These are phyloP conservation scores for Pseudotulostoma volvatum DNA, from an alignment of 495 filamentous ascomycete species.

Conservation along the genomic window DNA sequence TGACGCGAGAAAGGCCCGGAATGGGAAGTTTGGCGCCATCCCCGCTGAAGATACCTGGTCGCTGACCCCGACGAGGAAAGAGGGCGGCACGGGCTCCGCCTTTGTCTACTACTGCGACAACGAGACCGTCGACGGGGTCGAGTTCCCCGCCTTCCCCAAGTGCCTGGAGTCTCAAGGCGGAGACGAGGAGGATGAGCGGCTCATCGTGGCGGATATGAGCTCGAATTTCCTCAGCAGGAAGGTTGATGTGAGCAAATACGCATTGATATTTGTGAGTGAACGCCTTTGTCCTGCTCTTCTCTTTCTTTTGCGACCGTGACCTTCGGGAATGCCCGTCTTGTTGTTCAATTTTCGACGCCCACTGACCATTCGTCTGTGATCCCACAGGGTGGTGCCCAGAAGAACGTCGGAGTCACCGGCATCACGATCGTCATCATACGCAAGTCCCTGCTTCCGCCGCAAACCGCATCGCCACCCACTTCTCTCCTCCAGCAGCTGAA, in stretches of 20 bases:
- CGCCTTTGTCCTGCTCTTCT: too few relatives aligned
- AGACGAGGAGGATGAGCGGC: conserved; percentile 36
- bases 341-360: too few relatives aligned
- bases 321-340: too few relatives aligned
- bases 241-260: conserved; percentile 56
- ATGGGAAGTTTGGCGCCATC: conserved; percentile 80
- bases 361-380: too few relatives aligned
- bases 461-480: conserved; percentile 37
- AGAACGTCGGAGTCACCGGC: conserved; percentile 77
- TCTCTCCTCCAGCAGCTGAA: conserved; percentile 54
- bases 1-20: conserved; percentile 51
- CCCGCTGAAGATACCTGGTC: conserved; percentile 62
- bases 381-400: conserved; percentile 63
- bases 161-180: conserved; percentile 35
- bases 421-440: conserved; percentile 70
- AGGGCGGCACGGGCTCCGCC: too few relatives aligned
- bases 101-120: conserved; percentile 89
- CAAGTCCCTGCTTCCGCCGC: conserved; percentile 56
- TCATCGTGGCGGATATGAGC: conserved; percentile 75
- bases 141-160: conserved; percentile 64
- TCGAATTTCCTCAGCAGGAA: conserved; percentile 56
- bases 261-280: conserved; percentile 51
- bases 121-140: conserved; percentile 84
- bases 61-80: conserved; percentile 43
- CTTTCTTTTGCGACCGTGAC: too few relatives aligned